Evolutionary conservation across 768 basidiomycete genomes (phyloP).

Genomic region (Candolleomyces efflorescens): DNA sequence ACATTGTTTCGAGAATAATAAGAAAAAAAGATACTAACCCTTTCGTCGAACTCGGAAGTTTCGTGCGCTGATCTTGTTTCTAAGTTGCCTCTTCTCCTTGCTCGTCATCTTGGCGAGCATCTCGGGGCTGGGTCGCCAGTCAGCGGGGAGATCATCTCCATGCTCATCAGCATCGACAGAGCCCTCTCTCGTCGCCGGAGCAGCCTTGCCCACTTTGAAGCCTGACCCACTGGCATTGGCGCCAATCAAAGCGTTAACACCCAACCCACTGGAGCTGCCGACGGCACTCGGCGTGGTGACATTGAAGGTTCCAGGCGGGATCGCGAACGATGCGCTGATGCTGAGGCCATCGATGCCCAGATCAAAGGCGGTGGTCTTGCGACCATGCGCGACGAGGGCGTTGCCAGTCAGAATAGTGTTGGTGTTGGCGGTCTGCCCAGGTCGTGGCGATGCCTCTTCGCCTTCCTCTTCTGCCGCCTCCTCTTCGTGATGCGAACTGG

Average conservation of each 20-base stretch:
- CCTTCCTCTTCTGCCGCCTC: neutral
- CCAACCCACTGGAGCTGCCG: neutral
- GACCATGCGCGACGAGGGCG: neutral
- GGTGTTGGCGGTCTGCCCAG: neutral
- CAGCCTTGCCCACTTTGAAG: neutral
- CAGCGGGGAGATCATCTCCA: conserved; percentile 58
- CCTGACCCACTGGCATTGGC: neutral
- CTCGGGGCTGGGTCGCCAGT: conserved; percentile 86
- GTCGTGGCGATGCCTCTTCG: neutral
- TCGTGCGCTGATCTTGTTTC: conserved; percentile 95
- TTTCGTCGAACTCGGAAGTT: conserved; percentile 95
- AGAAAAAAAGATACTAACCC: conserved; percentile 42
- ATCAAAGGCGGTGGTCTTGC: neutral
- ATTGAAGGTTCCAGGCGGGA: neutral
- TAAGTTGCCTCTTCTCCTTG: conserved; percentile 93
- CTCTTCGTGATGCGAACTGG: neutral
- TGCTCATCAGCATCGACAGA: conserved; percentile 35
- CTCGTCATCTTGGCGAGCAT: conserved; percentile 93
- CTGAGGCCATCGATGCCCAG: conserved; percentile 1
- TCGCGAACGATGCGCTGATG: neutral
- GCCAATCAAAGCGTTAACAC: neutral
- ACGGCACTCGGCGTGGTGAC: neutral
- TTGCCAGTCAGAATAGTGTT: neutral
- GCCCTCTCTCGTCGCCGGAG: conserved; percentile 18
- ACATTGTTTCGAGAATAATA: conserved; percentile 8